Evolutionary conservation across 2,329 filamentous ascomycete species (phyloP), one percentile per base, ranked within the genome.

Genomic region (Ramularia collo-cygni): DNA sequence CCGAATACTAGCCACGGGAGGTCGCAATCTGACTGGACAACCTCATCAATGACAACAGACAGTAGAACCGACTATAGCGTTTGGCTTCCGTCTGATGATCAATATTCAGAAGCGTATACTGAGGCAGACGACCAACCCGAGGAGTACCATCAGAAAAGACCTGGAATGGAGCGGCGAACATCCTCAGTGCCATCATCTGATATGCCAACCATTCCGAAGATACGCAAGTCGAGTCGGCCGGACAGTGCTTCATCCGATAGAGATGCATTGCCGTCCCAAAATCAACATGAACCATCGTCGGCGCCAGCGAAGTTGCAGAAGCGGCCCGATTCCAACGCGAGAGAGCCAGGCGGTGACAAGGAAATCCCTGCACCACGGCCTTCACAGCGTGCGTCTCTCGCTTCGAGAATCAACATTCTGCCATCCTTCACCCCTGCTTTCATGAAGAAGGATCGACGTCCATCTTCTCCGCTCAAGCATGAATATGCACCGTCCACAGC

Each of bases 381-480:
- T 10, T 24, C 21, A 10, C 21, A 24, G 21, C 21, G 21, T 6
- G 21, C 21, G 6, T 10, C 6, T 6, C 31, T 58, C 15, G 57
- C 56, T 12, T 34, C 56, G 28, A 51, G 49, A 21, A 40, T 53
- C 15, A 46, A 50, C 30, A 46, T 55, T 15, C 38, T 62, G 2
- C 55, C 58, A 2, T 57, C 59, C 3, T 52, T 63, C 38, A 63
- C 60, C 10, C 59, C 61, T 6, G 56, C 54, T 3, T 64, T 63
- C 46, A 33, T 63, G 29, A 59, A 56, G 48, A 48, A 71, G 61
- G 61, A 82, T 57, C 78, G 89, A 31, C 79, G 88, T 13, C 83
- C 80, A 1, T 96, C 92, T 0, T 98, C 92, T 1, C 92, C 92
- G 0, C 70, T 98, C 35, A 98, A 98, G 67, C 90, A 96, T 59